phyloP scores from a whole-genome alignment of 2,329 filamentous ascomycete species.

The Leptographium wingfieldii region DNA sequence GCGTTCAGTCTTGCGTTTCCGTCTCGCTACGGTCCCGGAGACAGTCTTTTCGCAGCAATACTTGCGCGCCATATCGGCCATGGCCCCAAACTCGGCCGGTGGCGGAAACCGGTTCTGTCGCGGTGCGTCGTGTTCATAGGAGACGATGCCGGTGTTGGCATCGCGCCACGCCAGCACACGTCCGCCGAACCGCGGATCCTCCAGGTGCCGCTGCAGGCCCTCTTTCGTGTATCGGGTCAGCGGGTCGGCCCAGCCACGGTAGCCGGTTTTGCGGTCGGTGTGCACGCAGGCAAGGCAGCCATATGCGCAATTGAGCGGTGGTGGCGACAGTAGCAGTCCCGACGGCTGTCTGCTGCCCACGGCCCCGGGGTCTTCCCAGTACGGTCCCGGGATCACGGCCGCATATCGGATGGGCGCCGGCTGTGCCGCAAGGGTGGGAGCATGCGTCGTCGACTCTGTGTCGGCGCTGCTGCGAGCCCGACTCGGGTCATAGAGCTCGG shows the following conservation, averaged over 20 bases:
- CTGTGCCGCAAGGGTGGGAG: neutral
- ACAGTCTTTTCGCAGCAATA: neutral
- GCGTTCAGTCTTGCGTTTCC: neutral
- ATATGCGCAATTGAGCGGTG: slow-evolving; percentile 6
- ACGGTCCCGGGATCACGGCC: slow-evolving; percentile 11
- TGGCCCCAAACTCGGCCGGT: slow-evolving; percentile 8
- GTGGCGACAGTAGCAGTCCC: neutral
- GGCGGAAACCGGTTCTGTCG: slow-evolving; percentile 7
- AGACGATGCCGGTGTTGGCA: neutral
- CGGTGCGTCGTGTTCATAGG: slow-evolving; percentile 10
- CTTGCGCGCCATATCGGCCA: slow-evolving; percentile 9
- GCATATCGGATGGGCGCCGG: slow-evolving; percentile 11
- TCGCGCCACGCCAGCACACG: slow-evolving; percentile 8
- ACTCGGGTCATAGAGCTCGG: slow-evolving; percentile 9
- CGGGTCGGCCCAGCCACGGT: slow-evolving; percentile 11
- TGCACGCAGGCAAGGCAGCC: slow-evolving; percentile 11
- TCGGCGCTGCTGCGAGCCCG: neutral
- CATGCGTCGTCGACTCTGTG: neutral
- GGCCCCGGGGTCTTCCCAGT: slow-evolving; percentile 1
- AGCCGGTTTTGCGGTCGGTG: slow-evolving; percentile 4
- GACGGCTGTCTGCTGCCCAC: neutral
- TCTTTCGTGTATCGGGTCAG: slow-evolving; percentile 8
- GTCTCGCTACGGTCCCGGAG: neutral
- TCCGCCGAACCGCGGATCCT: slow-evolving; percentile 8
- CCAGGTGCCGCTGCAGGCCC: slow-evolving; percentile 9